phyloP scores from a whole-genome alignment of 2,329 filamentous ascomycete species.

The Corinectria fuckeliana region DNA sequence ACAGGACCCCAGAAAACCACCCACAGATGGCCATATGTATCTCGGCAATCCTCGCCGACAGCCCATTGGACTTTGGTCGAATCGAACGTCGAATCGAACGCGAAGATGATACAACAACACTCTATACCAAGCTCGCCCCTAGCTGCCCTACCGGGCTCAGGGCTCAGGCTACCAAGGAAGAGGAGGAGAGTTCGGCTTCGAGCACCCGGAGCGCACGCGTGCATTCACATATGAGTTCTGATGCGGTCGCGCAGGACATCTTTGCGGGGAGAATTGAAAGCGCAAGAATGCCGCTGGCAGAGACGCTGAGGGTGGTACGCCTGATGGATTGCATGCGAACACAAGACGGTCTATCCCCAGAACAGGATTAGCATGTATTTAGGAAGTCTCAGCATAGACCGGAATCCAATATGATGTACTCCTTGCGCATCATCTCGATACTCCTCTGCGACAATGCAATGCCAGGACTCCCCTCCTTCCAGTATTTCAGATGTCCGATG shows the following conservation, averaged over 20 bases:
- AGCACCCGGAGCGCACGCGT: conserved; percentile 43
- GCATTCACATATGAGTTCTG: conserved; percentile 53
- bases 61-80: conserved; percentile 39
- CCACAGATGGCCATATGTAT: conserved; percentile 48
- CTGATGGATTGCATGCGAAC: conserved; percentile 54
- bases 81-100: conserved; percentile 51
- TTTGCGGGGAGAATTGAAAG: conserved; percentile 47
- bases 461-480: conserved; percentile 8
- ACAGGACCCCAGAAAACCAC: conserved; percentile 36
- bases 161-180: conserved; percentile 42
- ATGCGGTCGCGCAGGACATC: conserved; percentile 48
- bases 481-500: conserved; percentile 4
- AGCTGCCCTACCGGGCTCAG: conserved; percentile 43
- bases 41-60: conserved; percentile 40
- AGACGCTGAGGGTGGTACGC: conserved; percentile 53
- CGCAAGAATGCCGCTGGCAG: conserved; percentile 50
- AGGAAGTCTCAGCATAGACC: background rate
- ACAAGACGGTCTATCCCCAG: conserved; percentile 6
- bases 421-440: conserved; percentile 8
- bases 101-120: conserved; percentile 44
- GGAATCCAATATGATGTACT: background rate
- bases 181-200: conserved; percentile 40
- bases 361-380: background rate
- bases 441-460: background rate
- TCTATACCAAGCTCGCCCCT: conserved; percentile 41